Evolutionary conservation across 257 asterid species (phyloP).

Genomic region (Scutellaria galericulata): DNA sequence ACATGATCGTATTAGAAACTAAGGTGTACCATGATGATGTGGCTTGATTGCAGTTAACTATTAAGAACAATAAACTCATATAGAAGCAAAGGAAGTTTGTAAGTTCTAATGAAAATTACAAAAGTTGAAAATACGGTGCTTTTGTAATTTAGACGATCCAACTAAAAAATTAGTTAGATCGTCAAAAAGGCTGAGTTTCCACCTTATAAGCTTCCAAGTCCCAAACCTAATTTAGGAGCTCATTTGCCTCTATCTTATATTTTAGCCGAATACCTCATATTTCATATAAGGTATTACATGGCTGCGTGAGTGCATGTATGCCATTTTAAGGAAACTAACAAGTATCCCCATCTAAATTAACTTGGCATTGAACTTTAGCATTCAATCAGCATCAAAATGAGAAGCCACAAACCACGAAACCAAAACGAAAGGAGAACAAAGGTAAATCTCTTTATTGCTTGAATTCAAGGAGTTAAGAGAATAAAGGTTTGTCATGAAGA

Average conservation of each 20-base stretch:
- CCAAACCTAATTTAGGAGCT: no score
- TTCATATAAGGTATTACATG: no score
- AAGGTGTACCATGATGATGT: not conserved
- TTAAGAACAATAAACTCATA: not conserved
- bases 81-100: not conserved
- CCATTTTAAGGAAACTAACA: not conserved
- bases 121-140: no score
- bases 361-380: not conserved
- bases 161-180: no score
- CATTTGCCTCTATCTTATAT: no score
- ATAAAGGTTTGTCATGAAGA: conserved; percentile 1
- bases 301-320: no score
- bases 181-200: no score
- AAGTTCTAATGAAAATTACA: not conserved
- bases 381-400: not conserved
- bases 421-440: not conserved
- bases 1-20: not conserved
- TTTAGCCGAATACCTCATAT: no score
- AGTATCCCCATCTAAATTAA: not conserved
- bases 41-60: not conserved
- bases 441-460: not conserved
- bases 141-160: no score
- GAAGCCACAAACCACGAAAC: not conserved
- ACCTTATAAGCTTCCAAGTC: no score
- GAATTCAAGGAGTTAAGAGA: not conserved